These are phyloP conservation scores for Xylariales sp. DNA, from an alignment of 2,329 filamentous ascomycete species.

Conservation along the genomic window DNA sequence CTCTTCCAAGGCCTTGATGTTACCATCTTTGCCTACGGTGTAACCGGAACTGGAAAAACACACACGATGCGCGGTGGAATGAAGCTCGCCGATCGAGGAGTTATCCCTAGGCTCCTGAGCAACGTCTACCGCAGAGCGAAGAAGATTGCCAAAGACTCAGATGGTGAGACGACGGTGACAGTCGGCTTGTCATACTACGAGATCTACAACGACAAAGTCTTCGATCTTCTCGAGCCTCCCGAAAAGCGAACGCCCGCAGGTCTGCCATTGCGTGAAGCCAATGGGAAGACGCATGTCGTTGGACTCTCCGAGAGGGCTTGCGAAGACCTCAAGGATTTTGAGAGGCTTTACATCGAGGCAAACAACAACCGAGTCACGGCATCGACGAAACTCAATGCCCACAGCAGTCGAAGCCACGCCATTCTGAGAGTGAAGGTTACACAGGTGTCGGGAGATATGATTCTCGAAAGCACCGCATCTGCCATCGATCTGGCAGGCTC, in stretches of 20 bases:
- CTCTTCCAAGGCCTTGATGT: constrained; percentile 86
- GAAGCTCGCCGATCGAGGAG: constrained; percentile 77
- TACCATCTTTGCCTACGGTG: constrained; percentile 89
- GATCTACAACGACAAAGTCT: constrained; percentile 96
- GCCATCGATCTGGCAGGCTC: constrained; percentile 94
- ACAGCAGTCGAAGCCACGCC: constrained; percentile 85
- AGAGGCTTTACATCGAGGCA: constrained; percentile 82
- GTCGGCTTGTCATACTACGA: constrained; percentile 89
- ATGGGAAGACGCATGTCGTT: constrained; percentile 81
- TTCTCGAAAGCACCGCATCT: constrained; percentile 76
- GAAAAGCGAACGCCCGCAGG: constrained; percentile 83
- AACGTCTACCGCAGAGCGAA: constrained; percentile 79
- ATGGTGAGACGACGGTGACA: constrained; percentile 63
- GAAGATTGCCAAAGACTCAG: constrained; percentile 77
- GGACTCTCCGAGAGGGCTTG: constrained; percentile 81
- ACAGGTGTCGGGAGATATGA: constrained; percentile 65
- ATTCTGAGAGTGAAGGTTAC: constrained; percentile 87
- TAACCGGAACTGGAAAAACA: constrained; percentile 91
- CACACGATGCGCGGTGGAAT: constrained; percentile 94
- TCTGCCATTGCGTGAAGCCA: constrained; percentile 77
- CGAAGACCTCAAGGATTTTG: constrained; percentile 83
- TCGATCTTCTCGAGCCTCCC: constrained; percentile 79
- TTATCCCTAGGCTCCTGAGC: constrained; percentile 82
- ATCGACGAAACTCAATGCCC: constrained; percentile 86
- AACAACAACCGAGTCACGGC: constrained; percentile 89